Evolutionary conservation across 1,284 basidiomycete species (phyloP), one percentile per base, ranked within the genome.

Genomic region (Apiotrichum siamense): DNA sequence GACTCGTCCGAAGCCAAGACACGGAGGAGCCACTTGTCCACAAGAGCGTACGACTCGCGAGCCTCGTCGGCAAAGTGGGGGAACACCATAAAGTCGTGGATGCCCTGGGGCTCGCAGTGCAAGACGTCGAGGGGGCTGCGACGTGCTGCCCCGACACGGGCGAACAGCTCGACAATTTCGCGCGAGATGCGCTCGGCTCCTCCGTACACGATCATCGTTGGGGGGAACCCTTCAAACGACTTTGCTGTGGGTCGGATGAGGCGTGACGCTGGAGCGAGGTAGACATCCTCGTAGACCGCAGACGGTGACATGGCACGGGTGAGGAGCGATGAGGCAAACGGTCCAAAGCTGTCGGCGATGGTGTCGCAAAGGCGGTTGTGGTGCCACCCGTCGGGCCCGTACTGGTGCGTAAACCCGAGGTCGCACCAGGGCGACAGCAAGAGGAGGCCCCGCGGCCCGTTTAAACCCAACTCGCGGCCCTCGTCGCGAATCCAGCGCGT

Each of bases 391-490:
- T 61, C 60, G 13, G 55, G 48, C 7, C 64, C 68, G 68, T 68
- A 72, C 17, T 58, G 60, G 44, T 67, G 66, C 10, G 64, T 65
- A 55, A 73, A 70, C 3, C 69, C 68, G 1, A 83, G 58, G 60
- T 86, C 84, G 15, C 65, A 63, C 81, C 81, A 83, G 0, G 82
- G 82, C 1, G 82, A 83, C 46, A 79, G 69, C 4, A 81, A 72
- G 15, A 85, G 66, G n/a, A 84, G 67, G 1, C 75, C 76, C 27
- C 77, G 75, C 2, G 83, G 81, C 15, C 61, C 55, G 2, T 27
- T 49, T 7, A 70, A 43, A 1, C 63, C 64, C 1, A 66, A 52
- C 4, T 24, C 27, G 1, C 23, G 9, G 5, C 67, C 67, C 23
- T 65, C 58, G 44, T 72, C 69, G 31, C 67, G 50, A 4, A 72